Evolutionary conservation across 495 filamentous ascomycete genomes (phyloP), one percentile per base, ranked within the genome.

Genomic region (Daldinia grandis): DNA sequence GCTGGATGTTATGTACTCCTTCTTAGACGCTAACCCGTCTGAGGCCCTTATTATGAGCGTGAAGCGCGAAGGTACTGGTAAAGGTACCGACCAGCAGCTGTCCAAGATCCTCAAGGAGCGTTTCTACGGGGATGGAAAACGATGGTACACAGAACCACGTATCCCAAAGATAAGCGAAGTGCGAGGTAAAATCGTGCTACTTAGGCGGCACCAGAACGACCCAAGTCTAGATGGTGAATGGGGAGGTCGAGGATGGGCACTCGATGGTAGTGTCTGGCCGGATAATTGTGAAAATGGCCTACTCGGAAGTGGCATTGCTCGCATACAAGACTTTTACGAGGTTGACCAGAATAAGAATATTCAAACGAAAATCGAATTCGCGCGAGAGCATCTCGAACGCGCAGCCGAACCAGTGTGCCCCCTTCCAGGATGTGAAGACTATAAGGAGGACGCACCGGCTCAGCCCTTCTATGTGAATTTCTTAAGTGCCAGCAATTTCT

Each of bases 241-340:
- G 75, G 87, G 79, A 17, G 91, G 89, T 3, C 74, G 77, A 15
- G 93, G 91, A n/a, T 92, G 88, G 83, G 92, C 92, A 19, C 91
- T 99, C 58, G 89, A 98, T 79, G 95, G 88, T 19, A 87, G 88
- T 56, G 83, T 81, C 56, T 99, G 95, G 95, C 90, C 89, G 1
- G 92, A 98, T 78, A 99, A 99, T 78, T 93, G 91, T 37, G 87
- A 91, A 6, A 85, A 97, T 73, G 89, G 91, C 14, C 83, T 81
- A 10, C 90, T 91, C 49, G 87, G 89, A 10, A 89, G 88, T 74
- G 93, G 91, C 4, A 85, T 89, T 69, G 86, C 97, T 28, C 89
- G 93, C 59, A 90, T 99, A 38, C 95, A 99, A 81, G 95, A 99
- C 78, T 98, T 93, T 78, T 98, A 95, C 83, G 95, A 97, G 74